phyloP scores from a whole-genome alignment of 768 basidiomycete species.

The Auriscalpium orientale region DNA sequence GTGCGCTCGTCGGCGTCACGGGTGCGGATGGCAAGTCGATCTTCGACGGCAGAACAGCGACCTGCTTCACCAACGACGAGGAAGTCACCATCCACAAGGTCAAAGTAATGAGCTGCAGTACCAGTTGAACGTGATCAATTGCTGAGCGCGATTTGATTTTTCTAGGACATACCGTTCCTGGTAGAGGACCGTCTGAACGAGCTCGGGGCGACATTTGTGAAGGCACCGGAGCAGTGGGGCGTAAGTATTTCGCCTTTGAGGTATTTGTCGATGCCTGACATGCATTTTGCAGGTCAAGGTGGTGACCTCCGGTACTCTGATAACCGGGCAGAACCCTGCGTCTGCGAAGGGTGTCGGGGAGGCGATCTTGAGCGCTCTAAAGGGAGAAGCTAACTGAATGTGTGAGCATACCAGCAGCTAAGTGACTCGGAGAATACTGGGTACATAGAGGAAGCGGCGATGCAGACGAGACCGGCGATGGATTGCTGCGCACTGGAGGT shows the following conservation, averaged over 20 bases:
- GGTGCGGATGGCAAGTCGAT: slow-evolving; percentile 56
- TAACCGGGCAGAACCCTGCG: slow-evolving; percentile 72
- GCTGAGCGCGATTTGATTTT: not conserved
- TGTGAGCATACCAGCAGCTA: too few species aligned
- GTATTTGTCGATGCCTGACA: not conserved
- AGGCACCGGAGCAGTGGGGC: slow-evolving; percentile 47
- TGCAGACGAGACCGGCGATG: too few species aligned
- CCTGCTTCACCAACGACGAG: slow-evolving; percentile 69
- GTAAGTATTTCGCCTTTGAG: slow-evolving; percentile 30
- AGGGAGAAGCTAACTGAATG: slow-evolving; percentile 5
- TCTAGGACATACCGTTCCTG: slow-evolving; percentile 58
- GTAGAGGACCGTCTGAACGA: slow-evolving; percentile 56
- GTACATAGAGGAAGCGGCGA: too few species aligned
- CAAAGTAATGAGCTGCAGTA: slow-evolving; percentile 22
- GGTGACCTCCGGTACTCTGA: slow-evolving; percentile 48
- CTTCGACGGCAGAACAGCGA: slow-evolving; percentile 47
- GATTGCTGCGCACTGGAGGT: too few species aligned
- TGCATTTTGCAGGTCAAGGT: slow-evolving; percentile 31
- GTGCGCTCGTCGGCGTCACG: slow-evolving; percentile 52
- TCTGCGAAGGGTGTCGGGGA: slow-evolving; percentile 51
- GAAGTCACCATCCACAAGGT: slow-evolving; percentile 42
- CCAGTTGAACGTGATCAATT: not conserved
- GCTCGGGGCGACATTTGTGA: slow-evolving; percentile 62
- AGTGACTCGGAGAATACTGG: too few species aligned
- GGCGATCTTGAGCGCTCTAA: slow-evolving; percentile 46